Evolutionary conservation across 257 asterid species (phyloP), one percentile per base, ranked within the genome.

Genomic region (Fraxinus pennsylvanica): DNA sequence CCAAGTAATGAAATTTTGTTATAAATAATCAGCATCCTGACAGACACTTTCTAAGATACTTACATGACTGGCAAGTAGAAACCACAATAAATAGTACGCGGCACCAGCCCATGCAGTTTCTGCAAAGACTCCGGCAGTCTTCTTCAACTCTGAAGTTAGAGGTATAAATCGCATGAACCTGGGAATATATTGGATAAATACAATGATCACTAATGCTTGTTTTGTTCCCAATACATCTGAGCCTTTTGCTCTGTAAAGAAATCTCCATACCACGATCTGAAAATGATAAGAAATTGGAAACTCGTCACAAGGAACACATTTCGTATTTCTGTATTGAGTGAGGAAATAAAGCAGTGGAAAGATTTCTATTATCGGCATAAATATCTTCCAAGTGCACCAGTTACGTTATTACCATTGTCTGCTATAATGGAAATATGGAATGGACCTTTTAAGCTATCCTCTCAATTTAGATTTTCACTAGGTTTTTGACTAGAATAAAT

Each of bases 101-200:
- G 99, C 99, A 73, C 99, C 99, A 74, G 99, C 99, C 99, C 98
- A 93, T 68, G 99, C 99, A 22, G 97, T 88, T 86, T 95, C 99
- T 17, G 98, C 99, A 80, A 95, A 95, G 54, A 89, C 97, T 21
- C 99, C 99, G 0, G 97, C 96, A 38, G 94, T 88, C 86, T 95
- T 95, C 85, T 93, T 95, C 87, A 95, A 78, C 87, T 95, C 98
- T 1, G 99, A 93, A 83, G 80, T 85, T 57, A 95, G 88, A 41
- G 99, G 99, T 41, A 93, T 21, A 80, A 95, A 84, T 66, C 98
- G 86, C 81, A 86, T 30, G 76, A 95, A 95, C 80, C 99, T 85
- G 1, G 97, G 97, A 65, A 93, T 85, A 84, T 93, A 95, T 76
- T 95, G 99, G 72, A 90, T 80, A 78, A 93, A 82, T 38, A 95